phyloP scores from a whole-genome alignment of 371 early-diverging fungal species.

The Apophysomyces variabilis region DNA sequence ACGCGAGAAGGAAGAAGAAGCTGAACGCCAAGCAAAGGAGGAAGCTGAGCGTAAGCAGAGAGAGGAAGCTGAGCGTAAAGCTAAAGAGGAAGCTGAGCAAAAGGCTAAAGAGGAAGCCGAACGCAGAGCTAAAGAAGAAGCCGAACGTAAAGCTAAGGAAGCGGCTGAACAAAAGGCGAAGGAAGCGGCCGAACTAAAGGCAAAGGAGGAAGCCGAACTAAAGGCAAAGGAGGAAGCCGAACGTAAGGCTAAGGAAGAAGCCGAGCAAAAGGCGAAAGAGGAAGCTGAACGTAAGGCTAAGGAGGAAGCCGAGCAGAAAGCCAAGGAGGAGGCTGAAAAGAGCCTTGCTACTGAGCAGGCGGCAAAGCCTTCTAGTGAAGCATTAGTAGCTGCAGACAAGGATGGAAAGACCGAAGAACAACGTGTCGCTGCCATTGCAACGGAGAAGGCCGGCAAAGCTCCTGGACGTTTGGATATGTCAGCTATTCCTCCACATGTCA shows the following conservation, averaged over 20 bases:
- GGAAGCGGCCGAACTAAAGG: slow-evolving; percentile 34
- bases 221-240: slow-evolving; percentile 21
- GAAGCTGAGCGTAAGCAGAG: slow-evolving; percentile 26
- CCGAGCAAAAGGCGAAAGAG: slow-evolving; percentile 15
- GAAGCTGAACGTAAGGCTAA: slow-evolving; percentile 18
- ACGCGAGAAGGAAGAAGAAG: slow-evolving; percentile 50
- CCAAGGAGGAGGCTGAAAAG: slow-evolving; percentile 25
- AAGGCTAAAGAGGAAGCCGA: slow-evolving; percentile 44
- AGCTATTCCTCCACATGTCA: slow-evolving; percentile 33
- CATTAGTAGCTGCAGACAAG: slow-evolving; percentile 21
- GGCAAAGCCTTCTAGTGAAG: slow-evolving; percentile 24
- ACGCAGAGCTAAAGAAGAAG: slow-evolving; percentile 43
- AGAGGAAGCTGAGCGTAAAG: slow-evolving; percentile 28
- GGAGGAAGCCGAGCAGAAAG: slow-evolving; percentile 27
- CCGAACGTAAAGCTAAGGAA: slow-evolving; percentile 40
- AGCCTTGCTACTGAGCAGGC: slow-evolving; percentile 25
- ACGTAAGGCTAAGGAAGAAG: slow-evolving; percentile 19
- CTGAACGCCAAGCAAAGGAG: slow-evolving; percentile 41
- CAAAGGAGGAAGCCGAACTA: slow-evolving; percentile 15
- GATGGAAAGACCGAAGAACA: slow-evolving; percentile 29
- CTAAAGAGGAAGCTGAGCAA: slow-evolving; percentile 43
- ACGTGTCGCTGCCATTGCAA: slow-evolving; percentile 42
- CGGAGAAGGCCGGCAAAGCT: slow-evolving; percentile 38
- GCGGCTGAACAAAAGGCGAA: slow-evolving; percentile 35
- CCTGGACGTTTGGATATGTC: slow-evolving; percentile 41